Evolutionary conservation across 306 rosid species (phyloP).

Genomic region (Citrullus colocynthis): DNA sequence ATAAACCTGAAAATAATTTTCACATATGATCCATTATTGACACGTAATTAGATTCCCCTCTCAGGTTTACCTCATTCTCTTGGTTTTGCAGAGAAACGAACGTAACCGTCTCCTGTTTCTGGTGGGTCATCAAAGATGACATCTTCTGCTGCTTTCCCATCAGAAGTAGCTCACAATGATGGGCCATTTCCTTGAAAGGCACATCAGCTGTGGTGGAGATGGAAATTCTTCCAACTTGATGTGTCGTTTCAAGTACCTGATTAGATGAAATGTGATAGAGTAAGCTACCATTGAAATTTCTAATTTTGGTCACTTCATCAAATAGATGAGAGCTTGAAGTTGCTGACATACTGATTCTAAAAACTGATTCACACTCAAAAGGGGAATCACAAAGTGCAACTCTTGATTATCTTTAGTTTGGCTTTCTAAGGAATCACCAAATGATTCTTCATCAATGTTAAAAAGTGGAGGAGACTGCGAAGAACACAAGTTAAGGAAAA

Average conservation of each 20-base stretch:
- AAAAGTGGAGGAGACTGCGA: slow-evolving; percentile 34
- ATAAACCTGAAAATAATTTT: background rate
- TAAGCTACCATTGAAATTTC: background rate
- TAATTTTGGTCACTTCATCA: background rate
- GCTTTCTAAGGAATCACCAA: slow-evolving; percentile 40
- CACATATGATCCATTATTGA: slow-evolving; percentile 4
- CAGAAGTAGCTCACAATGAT: slow-evolving; percentile 63
- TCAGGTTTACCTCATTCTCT: slow-evolving; percentile 19
- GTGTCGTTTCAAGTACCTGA: slow-evolving; percentile 63
- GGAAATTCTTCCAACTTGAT: slow-evolving; percentile 50
- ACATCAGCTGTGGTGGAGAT: slow-evolving; percentile 31
- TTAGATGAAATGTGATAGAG: slow-evolving; percentile 2
- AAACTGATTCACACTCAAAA: slow-evolving; percentile 71
- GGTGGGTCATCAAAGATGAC: slow-evolving; percentile 56
- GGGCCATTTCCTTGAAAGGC: slow-evolving; percentile 73
- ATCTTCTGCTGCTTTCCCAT: slow-evolving; percentile 62
- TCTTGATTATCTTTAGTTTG: slow-evolving; percentile 29
- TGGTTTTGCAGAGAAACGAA: slow-evolving; percentile 18
- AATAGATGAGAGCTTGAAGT: slow-evolving; percentile 11
- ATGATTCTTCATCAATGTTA: slow-evolving; percentile 44
- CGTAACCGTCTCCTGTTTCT: slow-evolving; percentile 23
- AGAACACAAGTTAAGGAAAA: background rate
- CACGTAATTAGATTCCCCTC: background rate
- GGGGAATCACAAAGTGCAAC: slow-evolving; percentile 29
- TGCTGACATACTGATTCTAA: slow-evolving; percentile 70